Evolutionary conservation across 2,329 filamentous ascomycete species (phyloP), one percentile per base, ranked within the genome.

Genomic region (Penicillium sp.): DNA sequence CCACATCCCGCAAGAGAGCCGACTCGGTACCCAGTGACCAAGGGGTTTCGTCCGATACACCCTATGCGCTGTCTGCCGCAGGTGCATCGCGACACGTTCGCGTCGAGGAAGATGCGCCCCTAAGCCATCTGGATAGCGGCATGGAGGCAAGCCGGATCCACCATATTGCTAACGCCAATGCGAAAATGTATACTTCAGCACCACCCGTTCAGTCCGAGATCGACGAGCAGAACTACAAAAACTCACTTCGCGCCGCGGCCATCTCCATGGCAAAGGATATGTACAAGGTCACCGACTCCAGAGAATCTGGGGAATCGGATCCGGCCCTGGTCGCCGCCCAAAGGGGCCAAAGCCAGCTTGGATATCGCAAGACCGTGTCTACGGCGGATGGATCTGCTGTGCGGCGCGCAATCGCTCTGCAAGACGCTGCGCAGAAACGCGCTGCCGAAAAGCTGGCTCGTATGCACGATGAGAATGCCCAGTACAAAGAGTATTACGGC

Each of bases 251-350:
- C 59, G 90, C 91, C 29, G 93, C 91, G 18, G 91, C 92, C 2
- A 79, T 96, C 3, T 90, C 89, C 10, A 96, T 97, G 91, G 92
- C 92, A 6, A 89, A 88, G 73, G 85, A 88, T 63, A 93, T 96
- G 86, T 96, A 92, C 68, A 83, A 79, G 10, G 79, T 83, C 1
- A 82, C 86, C 6, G 77, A 80, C 57, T 74, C 77, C 1, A 67
- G 63, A 14, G 66, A 64, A 4, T 39, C 58, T 5, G 55, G 38
- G 27, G 56, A 24, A 40, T 46, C 45, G 32, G 57, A 57, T 29
- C 45, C 64, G 13, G 68, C 70, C 4, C 14, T 70, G 29, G 56
- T 59, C 27, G 67, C 64, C 9, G 68, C 72, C 29, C 69, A 75
- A 27, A 70, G 66, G 43, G 69, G 69, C n/a, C 68, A 70, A 38